Percentiles rank a stretch among this genome's conserved stretches.
Conservation (phyloP, 441 rosid species). For the Corymbia citriodora region DNA sequence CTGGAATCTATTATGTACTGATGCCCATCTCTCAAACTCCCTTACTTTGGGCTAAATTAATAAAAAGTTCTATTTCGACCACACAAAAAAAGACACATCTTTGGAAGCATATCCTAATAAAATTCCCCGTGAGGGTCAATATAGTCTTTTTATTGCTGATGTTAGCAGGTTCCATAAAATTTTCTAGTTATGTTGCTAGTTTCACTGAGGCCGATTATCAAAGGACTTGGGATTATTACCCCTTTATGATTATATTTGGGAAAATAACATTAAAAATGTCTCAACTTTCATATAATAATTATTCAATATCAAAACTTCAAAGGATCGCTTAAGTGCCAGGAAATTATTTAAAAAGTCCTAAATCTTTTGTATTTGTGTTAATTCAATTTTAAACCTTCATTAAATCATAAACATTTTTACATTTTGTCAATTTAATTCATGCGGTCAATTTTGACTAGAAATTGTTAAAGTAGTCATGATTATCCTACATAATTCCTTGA, state of each 20-base stretch:
- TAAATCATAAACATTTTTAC: too few species aligned
- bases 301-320: not conserved
- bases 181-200: not conserved
- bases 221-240: not conserved
- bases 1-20: too few species aligned
- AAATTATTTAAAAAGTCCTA: not conserved
- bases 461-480: too few species aligned
- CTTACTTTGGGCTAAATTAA: too few species aligned
- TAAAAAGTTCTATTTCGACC: too few species aligned
- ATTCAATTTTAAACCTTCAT: not conserved
- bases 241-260: not conserved
- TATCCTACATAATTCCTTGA: fast-evolving
- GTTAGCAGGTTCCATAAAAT: not conserved
- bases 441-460: too few species aligned
- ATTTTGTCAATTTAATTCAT: too few species aligned
- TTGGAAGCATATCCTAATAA: not conserved
- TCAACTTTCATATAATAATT: not conserved
- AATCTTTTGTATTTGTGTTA: too few species aligned
- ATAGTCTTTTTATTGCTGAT: not conserved
- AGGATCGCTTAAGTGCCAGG: not conserved
- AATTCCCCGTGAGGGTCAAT: not conserved
- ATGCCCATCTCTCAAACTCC: too few species aligned
- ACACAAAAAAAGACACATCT: not conserved
- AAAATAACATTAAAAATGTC: not conserved
- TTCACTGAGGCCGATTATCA: not conserved